Evolutionary conservation across 768 basidiomycete species (phyloP).

Genomic region (Mycena metata): DNA sequence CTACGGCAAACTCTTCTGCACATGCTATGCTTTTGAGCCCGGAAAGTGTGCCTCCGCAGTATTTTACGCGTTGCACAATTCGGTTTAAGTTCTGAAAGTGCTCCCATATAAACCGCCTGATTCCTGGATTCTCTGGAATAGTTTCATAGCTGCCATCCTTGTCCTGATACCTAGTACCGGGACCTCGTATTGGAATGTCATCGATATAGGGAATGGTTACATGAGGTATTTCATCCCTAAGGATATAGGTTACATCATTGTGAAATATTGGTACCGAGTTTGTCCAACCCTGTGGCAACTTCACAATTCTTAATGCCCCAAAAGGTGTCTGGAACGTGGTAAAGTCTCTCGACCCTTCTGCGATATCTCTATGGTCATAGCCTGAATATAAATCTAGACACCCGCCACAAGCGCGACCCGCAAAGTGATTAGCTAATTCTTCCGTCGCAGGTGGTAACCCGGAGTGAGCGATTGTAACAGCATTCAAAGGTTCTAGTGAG

Average conservation of each 20-base stretch:
- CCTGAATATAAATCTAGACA: neutral
- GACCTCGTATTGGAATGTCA: neutral
- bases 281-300: neutral
- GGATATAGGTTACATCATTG: neutral
- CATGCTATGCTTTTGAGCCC: too few species aligned
- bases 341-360: neutral
- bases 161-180: neutral
- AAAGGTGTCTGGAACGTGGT: neutral
- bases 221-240: neutral
- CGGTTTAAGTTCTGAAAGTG: constrained; percentile 1
- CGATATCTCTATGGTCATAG: neutral
- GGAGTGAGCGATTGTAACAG: neutral
- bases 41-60: too few species aligned
- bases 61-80: constrained; percentile 3
- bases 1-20: too few species aligned
- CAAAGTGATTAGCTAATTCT: neutral
- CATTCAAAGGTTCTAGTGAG: neutral
- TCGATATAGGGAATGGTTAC: neutral
- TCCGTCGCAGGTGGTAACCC: neutral
- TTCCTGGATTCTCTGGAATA: neutral
- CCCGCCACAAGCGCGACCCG: neutral
- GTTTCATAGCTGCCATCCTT: neutral
- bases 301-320: neutral
- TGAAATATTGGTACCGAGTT: constrained; percentile 2
- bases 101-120: neutral